A percentile compares a stretch with the other conserved stretches of the same genome.
Conservation (phyloP, 208 protist genomes). For the Herpetomonas samuelpessoai region DNA sequence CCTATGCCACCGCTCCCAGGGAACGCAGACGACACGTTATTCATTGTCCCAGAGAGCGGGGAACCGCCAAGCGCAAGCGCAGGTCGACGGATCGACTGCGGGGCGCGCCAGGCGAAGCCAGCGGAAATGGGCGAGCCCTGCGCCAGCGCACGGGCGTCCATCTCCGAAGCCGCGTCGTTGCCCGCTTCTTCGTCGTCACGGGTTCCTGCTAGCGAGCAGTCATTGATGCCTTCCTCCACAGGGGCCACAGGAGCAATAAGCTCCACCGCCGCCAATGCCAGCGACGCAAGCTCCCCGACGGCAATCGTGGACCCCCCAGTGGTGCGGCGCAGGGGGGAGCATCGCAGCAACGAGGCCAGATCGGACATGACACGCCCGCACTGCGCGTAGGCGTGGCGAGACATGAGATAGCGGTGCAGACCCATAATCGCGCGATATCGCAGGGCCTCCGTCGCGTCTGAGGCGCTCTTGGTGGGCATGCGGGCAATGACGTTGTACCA, state of each 20-base stretch:
- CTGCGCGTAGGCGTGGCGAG: conserved; percentile 73
- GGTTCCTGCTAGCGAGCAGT: no score
- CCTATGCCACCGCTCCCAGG: neutral
- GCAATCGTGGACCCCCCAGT: conserved; percentile 20
- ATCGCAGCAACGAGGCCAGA: conserved; percentile 64
- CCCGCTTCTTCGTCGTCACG: neutral
- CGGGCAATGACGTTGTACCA: conserved; percentile 69
- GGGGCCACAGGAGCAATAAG: conserved; percentile 48
- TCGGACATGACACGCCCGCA: conserved; percentile 69
- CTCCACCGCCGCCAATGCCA: conserved; percentile 67
- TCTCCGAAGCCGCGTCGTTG: conserved; percentile 2
- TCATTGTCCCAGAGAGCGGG: neutral
- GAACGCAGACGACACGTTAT: neutral
- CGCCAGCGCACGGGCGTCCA: conserved; percentile 25
- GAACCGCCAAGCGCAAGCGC: neutral
- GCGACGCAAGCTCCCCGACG: conserved; percentile 49
- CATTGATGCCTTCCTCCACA: conserved; percentile 6
- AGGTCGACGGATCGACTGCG: neutral
- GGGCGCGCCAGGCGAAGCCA: conserved; percentile 1
- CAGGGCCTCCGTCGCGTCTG: conserved; percentile 37
- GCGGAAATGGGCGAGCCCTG: conserved; percentile 22
- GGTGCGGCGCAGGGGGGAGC: conserved; percentile 48
- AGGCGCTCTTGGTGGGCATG: conserved; percentile 53
- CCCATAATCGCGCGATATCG: conserved; percentile 57
- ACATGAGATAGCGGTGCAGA: conserved; percentile 72